These are phyloP conservation scores for Leccinum obscurum DNA, from an alignment of 768 basidiomycete species.

Conservation along the genomic window DNA sequence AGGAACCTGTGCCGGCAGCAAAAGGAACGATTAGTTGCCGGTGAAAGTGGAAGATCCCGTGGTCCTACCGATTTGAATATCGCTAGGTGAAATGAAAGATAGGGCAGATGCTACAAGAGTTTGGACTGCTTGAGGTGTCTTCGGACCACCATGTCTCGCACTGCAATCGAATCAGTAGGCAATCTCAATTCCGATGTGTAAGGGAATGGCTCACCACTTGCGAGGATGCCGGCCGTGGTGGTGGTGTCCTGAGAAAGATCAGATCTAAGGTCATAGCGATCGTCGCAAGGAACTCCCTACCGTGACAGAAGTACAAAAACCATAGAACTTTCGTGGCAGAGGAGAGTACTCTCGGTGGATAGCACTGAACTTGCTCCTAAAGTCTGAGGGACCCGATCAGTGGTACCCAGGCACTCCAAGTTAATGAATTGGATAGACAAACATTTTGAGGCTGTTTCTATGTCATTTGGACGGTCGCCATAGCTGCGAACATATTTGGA, in stretches of 20 bases:
- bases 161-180: slow-evolving; percentile 35
- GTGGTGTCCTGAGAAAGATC: slow-evolving; percentile 52
- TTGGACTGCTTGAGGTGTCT: slow-evolving; percentile 75
- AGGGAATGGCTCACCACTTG: slow-evolving; percentile 65
- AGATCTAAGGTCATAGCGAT: neutral
- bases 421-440: slow-evolving; percentile 23
- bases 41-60: neutral
- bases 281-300: slow-evolving; percentile 32
- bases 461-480: slow-evolving; percentile 64
- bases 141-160: slow-evolving; percentile 80
- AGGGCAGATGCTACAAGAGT: slow-evolving; percentile 45
- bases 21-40: slow-evolving; percentile 3
- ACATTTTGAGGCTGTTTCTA: slow-evolving; percentile 71
- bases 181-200: neutral
- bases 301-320: slow-evolving; percentile 76
- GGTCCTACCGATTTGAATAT: slow-evolving; percentile 10
- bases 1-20: slow-evolving; percentile 4
- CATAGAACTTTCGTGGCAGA: slow-evolving; percentile 72
- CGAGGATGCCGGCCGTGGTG: slow-evolving; percentile 75
- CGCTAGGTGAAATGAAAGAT: neutral
- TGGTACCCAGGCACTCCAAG: neutral
- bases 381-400: slow-evolving; percentile 43
- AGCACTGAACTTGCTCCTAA: slow-evolving; percentile 69
- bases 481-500: slow-evolving; percentile 73
- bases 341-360: slow-evolving; percentile 79